These are phyloP conservation scores for Penicillium parvum DNA, from an alignment of 495 filamentous ascomycete genomes.

Conservation along the genomic window DNA sequence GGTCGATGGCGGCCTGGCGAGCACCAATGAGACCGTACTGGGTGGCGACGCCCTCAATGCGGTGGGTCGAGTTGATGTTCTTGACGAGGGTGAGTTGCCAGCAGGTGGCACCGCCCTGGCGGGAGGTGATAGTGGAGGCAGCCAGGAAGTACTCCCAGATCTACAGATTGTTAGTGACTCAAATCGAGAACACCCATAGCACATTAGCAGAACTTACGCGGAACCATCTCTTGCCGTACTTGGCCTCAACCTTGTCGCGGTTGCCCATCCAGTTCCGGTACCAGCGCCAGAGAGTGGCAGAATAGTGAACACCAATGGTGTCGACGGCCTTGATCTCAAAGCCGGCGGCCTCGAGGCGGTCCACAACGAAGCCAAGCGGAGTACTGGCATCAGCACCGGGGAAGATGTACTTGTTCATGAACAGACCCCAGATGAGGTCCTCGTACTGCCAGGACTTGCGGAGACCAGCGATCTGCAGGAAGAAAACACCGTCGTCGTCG, in stretches of 20 bases:
- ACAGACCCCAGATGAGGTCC: constrained; percentile 69
- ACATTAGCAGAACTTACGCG: constrained; percentile 59
- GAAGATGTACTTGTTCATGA: constrained; percentile 78
- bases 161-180: constrained; percentile 42
- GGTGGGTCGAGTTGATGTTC: constrained; percentile 96
- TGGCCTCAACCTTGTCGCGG: constrained; percentile 87
- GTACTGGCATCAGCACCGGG: constrained; percentile 66
- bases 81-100: constrained; percentile 95
- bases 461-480: constrained; percentile 67
- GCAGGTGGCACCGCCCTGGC: constrained; percentile 90
- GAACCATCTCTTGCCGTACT: constrained; percentile 96
- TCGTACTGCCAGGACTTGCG: constrained; percentile 70
- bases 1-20: constrained; percentile 39
- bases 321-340: constrained; percentile 63
- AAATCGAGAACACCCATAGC: too few relatives aligned
- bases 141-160: constrained; percentile 99
- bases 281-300: constrained; percentile 95
- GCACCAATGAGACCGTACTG: constrained; percentile 78
- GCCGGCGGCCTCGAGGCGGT: constrained; percentile 61
- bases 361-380: constrained; percentile 60
- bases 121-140: constrained; percentile 84
- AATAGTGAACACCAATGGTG: constrained; percentile 95
- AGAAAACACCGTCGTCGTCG: constrained; percentile 67
- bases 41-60: constrained; percentile 74
- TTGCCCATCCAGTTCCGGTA: constrained; percentile 99